These are phyloP conservation scores for Dioszegia aurantiaca DNA, from an alignment of 768 basidiomycete genomes.

Conservation along the genomic window DNA sequence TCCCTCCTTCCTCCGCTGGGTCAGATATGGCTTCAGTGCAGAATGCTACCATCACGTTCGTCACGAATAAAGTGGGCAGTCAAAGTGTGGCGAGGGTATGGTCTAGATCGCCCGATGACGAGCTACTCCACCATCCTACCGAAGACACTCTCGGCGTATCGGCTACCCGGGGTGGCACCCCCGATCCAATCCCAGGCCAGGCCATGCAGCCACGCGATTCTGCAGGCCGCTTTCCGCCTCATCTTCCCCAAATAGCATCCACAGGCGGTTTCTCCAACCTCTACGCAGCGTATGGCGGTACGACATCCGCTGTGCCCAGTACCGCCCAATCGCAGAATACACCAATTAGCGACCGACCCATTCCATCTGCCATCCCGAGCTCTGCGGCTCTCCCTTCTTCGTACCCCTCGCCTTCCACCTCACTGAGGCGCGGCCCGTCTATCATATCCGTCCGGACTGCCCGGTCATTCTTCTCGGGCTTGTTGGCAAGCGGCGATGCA, in stretches of 20 bases:
- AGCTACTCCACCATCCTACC: background rate
- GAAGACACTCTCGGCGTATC: too few species aligned
- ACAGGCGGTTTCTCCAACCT: too few species aligned
- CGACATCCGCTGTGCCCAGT: too few species aligned
- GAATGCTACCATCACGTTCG: constrained; percentile 3
- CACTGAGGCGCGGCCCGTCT: constrained; percentile 29
- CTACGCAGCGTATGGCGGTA: too few species aligned
- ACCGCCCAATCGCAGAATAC: too few species aligned
- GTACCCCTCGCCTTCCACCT: background rate
- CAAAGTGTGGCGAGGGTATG: background rate
- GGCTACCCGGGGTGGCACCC: too few species aligned
- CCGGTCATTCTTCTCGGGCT: constrained; percentile 37
- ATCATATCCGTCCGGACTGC: constrained; percentile 39
- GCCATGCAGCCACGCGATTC: too few species aligned
- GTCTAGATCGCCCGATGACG: background rate
- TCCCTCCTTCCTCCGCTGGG: constrained; percentile 4
- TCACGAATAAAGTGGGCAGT: background rate
- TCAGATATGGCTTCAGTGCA: background rate
- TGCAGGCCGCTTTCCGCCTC: too few species aligned
- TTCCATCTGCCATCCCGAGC: constrained; percentile 5
- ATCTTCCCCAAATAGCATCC: too few species aligned
- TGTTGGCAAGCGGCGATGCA: constrained; percentile 12
- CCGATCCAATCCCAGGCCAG: too few species aligned
- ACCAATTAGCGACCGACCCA: background rate
- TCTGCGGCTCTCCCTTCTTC: background rate